These are phyloP conservation scores for Phytophthora macrochlamydospora DNA, from an alignment of 352 stramenopile species.

Conservation along the genomic window DNA sequence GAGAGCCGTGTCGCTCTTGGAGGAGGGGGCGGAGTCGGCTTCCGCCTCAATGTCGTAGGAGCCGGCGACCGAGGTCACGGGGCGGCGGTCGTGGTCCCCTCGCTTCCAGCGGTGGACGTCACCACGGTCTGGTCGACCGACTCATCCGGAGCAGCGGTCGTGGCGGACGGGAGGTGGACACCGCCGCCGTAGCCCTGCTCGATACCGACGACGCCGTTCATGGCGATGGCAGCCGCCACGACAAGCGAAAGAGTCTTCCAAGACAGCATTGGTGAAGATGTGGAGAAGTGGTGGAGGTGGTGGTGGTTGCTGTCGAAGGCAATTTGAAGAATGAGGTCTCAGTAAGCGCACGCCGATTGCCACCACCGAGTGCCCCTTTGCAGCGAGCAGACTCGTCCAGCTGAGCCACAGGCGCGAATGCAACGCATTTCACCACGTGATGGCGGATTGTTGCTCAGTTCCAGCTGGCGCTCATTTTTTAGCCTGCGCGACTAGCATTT, in stretches of 20 bases:
- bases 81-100: constrained; percentile 1
- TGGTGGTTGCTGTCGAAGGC: constrained; percentile 11
- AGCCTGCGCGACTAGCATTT: constrained; percentile 4
- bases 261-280: constrained; percentile 17
- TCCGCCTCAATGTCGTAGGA: constrained; percentile 12
- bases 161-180: constrained; percentile 11
- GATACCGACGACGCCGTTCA: constrained; percentile 22
- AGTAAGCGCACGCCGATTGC: background rate
- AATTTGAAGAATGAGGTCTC: constrained; percentile 31
- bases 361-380: constrained; percentile 8
- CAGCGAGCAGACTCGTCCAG: constrained; percentile 8
- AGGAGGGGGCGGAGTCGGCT: constrained; percentile 4
- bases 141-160: constrained; percentile 17
- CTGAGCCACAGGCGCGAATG: constrained; percentile 14
- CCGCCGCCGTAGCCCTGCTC: constrained; percentile 31
- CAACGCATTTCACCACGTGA: constrained; percentile 4
- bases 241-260: constrained; percentile 28
- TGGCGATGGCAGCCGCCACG: constrained; percentile 24
- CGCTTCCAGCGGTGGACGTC: background rate
- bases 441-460: constrained; percentile 16
- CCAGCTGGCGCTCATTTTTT: constrained; percentile 21
- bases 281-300: background rate
- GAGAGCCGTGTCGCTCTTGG: constrained; percentile 24
- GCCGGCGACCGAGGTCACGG: constrained; percentile 14
- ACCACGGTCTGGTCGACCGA: constrained; percentile 12